Evolutionary conservation across 495 filamentous ascomycete genomes (phyloP).

Genomic region (Hyaloscypha hepaticicola): DNA sequence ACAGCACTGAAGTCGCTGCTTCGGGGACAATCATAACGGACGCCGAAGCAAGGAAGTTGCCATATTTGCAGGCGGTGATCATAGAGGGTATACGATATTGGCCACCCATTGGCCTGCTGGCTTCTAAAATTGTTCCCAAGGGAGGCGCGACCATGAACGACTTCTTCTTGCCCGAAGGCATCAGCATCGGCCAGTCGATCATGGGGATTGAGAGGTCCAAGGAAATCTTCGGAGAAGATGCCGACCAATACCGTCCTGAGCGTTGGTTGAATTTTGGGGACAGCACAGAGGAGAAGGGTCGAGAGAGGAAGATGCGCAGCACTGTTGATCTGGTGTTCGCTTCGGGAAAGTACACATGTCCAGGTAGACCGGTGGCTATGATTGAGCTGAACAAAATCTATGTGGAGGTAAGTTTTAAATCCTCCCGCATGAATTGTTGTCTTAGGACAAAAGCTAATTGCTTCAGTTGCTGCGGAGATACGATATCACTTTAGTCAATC

Average conservation of each 20-base stretch:
- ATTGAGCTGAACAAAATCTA: conserved; percentile 55
- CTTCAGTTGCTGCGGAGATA: too few relatives aligned
- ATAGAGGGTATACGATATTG: conserved; percentile 51
- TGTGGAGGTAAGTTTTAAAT: conserved; percentile 55
- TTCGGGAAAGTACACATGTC: conserved; percentile 43
- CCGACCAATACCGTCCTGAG: conserved; percentile 48
- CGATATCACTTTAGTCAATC: too few relatives aligned
- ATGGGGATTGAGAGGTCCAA: conserved; percentile 34
- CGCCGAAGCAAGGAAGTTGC: conserved; percentile 43
- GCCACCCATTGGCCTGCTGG: conserved; percentile 37
- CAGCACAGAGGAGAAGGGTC: conserved; percentile 30
- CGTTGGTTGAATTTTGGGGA: conserved; percentile 53
- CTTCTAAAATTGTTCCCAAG: conserved; percentile 46
- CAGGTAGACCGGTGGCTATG: conserved; percentile 45
- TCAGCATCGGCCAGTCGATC: conserved; percentile 44
- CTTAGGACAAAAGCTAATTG: too few relatives aligned
- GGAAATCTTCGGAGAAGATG: conserved; percentile 46
- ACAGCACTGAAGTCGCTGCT: conserved; percentile 36
- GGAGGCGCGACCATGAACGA: conserved; percentile 56
- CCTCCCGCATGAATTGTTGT: too few relatives aligned
- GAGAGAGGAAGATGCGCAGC: conserved; percentile 36
- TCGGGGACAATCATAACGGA: conserved; percentile 39
- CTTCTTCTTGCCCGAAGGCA: conserved; percentile 54
- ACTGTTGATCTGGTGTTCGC: conserved; percentile 43
- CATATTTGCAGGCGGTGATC: conserved; percentile 53